Evolutionary conservation across 768 basidiomycete genomes (phyloP).

Genomic region (Tephrocybe sp.): DNA sequence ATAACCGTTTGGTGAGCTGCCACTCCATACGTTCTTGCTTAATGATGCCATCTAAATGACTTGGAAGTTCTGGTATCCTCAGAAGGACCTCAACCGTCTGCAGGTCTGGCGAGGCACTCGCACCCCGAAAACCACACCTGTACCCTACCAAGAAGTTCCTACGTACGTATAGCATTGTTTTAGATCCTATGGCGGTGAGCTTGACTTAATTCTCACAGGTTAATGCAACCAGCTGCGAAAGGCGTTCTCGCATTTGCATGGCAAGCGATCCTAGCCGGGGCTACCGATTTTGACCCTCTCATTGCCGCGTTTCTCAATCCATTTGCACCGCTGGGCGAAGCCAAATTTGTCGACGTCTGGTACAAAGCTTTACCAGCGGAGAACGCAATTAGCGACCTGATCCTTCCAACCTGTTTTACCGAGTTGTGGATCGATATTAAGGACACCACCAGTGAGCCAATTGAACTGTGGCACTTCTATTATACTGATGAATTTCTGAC

Average conservation of each 20-base stretch:
- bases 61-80: constrained; percentile 7
- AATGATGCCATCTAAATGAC: too few species aligned
- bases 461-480: background rate
- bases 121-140: background rate
- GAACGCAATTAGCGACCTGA: background rate
- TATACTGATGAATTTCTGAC: background rate
- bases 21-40: background rate
- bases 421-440: constrained; percentile 1
- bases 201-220: background rate
- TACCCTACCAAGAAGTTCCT: background rate
- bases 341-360: constrained; percentile 1
- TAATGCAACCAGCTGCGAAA: background rate
- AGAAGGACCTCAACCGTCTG: background rate
- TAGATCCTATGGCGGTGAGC: background rate
- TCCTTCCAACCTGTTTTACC: constrained; percentile 1
- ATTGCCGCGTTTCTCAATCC: background rate
- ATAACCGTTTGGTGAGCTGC: constrained; percentile 1
- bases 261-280: background rate
- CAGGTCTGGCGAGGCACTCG: constrained; percentile 6
- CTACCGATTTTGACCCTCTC: background rate
- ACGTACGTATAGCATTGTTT: background rate
- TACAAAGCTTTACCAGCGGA: constrained; percentile 2
- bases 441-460: background rate
- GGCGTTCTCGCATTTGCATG: background rate
- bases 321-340: background rate